Evolutionary conservation across 2,329 filamentous ascomycete genomes (phyloP).

Genomic region (Diaporthe humulicola): DNA sequence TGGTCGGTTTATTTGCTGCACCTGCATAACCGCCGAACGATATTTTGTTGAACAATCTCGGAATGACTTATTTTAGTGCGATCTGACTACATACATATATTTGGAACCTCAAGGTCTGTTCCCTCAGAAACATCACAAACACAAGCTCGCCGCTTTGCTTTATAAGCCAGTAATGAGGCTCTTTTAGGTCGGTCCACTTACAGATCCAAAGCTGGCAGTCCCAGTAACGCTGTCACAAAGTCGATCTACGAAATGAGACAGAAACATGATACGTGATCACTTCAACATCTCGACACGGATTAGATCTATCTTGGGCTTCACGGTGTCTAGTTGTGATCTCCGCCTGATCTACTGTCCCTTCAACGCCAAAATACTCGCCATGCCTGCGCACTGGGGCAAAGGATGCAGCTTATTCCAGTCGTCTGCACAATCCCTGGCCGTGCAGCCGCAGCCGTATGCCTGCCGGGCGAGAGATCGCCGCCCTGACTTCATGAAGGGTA

Average conservation of each 20-base stretch:
- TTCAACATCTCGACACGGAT: neutral
- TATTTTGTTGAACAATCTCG: neutral
- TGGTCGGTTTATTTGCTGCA: neutral
- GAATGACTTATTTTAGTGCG: neutral
- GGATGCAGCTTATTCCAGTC: neutral
- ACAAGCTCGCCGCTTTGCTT: neutral
- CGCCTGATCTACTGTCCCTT: neutral
- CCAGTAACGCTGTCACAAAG: neutral
- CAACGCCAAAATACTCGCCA: neutral
- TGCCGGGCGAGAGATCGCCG: neutral
- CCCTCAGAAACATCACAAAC: neutral
- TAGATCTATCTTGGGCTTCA: neutral
- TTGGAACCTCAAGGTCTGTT: neutral
- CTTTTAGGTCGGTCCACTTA: neutral
- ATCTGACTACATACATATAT: neutral
- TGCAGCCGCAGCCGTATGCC: slow-evolving; percentile 4
- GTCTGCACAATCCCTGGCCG: neutral
- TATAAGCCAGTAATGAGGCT: neutral
- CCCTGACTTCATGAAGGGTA: slow-evolving; percentile 37
- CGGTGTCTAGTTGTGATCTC: neutral
- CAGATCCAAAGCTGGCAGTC: neutral
- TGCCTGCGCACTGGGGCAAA: neutral
- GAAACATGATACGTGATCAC: neutral
- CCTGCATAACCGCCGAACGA: neutral
- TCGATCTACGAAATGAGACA: neutral